A percentile compares a stretch with the other conserved stretches of the same genome.
Evolutionary conservation across 345 rosid genomes (phyloP).

Genomic region (Kernera saxatilis): DNA sequence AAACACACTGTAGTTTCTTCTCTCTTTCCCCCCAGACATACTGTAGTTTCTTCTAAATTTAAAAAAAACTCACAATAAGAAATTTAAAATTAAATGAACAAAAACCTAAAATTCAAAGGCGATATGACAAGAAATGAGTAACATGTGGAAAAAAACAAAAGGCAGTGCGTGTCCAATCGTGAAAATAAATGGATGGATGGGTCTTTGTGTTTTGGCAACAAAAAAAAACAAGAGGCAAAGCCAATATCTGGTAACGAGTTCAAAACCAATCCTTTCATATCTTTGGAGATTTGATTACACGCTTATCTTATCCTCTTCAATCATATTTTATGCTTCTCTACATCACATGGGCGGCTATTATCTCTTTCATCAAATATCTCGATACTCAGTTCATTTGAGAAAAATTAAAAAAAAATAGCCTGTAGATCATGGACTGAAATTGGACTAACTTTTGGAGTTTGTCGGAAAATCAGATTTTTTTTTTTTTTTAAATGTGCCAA

Average conservation of each 20-base stretch:
- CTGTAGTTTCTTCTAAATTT: not conserved
- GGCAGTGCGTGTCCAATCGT: not conserved
- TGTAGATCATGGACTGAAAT: not conserved
- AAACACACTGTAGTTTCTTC: not conserved
- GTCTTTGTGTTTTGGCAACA: not conserved
- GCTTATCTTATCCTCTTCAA: slow-evolving; percentile 15
- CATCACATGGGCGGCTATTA: not conserved
- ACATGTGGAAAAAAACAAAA: not conserved
- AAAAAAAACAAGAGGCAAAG: not conserved
- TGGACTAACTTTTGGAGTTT: not conserved
- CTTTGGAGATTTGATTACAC: slow-evolving; percentile 8
- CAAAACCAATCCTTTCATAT: slow-evolving; percentile 18
- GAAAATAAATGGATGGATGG: not conserved
- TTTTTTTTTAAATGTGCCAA: no score
- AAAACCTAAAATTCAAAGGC: not conserved
- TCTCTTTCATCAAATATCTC: not conserved
- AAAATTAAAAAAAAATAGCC: no score
- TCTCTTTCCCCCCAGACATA: not conserved
- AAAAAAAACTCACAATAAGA: not conserved
- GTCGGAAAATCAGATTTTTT: not conserved
- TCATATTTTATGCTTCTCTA: not conserved
- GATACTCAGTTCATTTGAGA: not conserved
- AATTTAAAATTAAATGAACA: no score
- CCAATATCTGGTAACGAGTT: not conserved
- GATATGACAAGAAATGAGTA: not conserved